Percentiles rank a stretch among this genome's conserved stretches.
These are phyloP conservation scores for Phytophthora quininea DNA, from an alignment of 352 stramenopile genomes.

Conservation along the genomic window DNA sequence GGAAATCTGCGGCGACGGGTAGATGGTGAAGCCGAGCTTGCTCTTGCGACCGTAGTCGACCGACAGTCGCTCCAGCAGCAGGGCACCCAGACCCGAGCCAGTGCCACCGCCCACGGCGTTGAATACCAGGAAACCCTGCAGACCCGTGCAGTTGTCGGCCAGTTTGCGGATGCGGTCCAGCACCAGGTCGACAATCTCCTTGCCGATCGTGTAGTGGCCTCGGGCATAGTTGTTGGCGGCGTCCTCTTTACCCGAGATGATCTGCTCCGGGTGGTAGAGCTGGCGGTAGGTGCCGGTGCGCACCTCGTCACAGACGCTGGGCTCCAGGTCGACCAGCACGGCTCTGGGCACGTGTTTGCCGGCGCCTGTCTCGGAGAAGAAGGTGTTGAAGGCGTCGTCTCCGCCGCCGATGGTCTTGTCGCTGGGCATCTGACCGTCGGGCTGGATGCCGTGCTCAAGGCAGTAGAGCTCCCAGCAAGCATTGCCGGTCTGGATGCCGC, in stretches of 20 bases:
- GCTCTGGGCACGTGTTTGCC: slow-evolving; percentile 98
- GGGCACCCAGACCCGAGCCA: slow-evolving; percentile 96
- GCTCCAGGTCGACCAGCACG: slow-evolving; percentile 98
- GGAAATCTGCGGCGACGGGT: slow-evolving; percentile 88
- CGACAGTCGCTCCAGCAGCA: slow-evolving; percentile 96
- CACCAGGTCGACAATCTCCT: slow-evolving; percentile 98
- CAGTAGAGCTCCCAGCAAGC: slow-evolving; percentile 95
- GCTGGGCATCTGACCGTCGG: slow-evolving; percentile 87
- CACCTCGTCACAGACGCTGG: slow-evolving; percentile 97
- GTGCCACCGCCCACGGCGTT: slow-evolving; percentile 98
- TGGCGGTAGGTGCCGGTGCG: slow-evolving; percentile 95
- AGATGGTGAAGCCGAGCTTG: slow-evolving; percentile 99
- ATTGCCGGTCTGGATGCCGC: slow-evolving; percentile 86
- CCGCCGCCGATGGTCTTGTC: slow-evolving; percentile 28
- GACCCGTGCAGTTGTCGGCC: slow-evolving; percentile 96
- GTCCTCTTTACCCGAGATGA: slow-evolving; percentile 98
- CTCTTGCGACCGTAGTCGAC: slow-evolving; percentile 99
- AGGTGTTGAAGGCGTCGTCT: slow-evolving; percentile 98
- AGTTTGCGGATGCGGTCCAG: slow-evolving; percentile 98
- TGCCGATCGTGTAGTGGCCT: slow-evolving; percentile 94
- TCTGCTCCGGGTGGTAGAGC: slow-evolving; percentile 99
- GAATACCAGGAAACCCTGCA: slow-evolving; percentile 99
- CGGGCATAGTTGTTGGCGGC: slow-evolving; percentile 93
- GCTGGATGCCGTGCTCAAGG: slow-evolving; percentile 93
- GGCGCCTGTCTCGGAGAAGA: slow-evolving; percentile 92